Conservation (phyloP, 2,329 filamentous ascomycete genomes). For the Hymenoscyphus occultus region DNA sequence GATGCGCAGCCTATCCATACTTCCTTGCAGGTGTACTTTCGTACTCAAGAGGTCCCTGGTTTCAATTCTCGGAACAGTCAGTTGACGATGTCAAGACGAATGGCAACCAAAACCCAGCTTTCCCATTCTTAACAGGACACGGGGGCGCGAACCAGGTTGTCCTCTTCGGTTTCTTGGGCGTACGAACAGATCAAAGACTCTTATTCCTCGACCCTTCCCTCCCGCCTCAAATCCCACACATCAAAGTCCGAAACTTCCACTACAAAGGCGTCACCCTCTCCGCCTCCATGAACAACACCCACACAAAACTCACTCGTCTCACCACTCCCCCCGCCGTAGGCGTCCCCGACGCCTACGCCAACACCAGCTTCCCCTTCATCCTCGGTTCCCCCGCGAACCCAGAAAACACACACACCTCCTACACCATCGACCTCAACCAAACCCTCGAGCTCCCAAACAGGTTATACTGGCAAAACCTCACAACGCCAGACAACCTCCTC, state of each 20-base stretch:
- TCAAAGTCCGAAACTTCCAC: constrained; percentile 62
- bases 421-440: constrained; percentile 47
- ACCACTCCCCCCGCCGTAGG: constrained; percentile 41
- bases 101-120: constrained; percentile 42
- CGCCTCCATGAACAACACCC: constrained; percentile 59
- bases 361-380: constrained; percentile 55
- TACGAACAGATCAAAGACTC: constrained; percentile 56
- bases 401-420: constrained; percentile 39
- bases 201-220: constrained; percentile 63
- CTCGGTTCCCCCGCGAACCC: constrained; percentile 45
- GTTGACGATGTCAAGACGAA: constrained; percentile 58
- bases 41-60: constrained; percentile 65
- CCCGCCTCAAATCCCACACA: constrained; percentile 55
- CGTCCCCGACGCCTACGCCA: constrained; percentile 54
- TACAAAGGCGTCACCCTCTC: constrained; percentile 64
- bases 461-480: constrained; percentile 51
- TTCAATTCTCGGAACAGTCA: constrained; percentile 68
- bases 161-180: constrained; percentile 65
- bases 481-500: constrained; percentile 57
- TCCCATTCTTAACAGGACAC: constrained; percentile 67
- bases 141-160: constrained; percentile 67
- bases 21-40: constrained; percentile 60
- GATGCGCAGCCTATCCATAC: constrained; percentile 68
- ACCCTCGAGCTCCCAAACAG: constrained; percentile 57
- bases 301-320: constrained; percentile 59